Evolutionary conservation across 495 filamentous ascomycete species (phyloP).

Genomic region (Amphirosellinia nigrospora): DNA sequence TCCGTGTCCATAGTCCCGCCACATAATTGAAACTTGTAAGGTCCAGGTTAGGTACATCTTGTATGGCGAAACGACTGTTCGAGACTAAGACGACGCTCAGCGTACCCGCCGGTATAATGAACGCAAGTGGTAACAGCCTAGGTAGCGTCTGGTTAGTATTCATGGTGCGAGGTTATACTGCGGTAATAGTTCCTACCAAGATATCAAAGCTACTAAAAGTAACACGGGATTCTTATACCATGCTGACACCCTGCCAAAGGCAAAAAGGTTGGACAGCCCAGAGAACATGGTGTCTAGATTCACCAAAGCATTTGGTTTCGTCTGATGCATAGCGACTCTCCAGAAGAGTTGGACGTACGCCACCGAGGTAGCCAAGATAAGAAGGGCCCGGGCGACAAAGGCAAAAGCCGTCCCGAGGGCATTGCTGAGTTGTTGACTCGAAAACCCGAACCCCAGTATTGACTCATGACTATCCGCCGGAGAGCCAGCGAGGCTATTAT

Average conservation of each 20-base stretch:
- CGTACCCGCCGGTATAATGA: slow-evolving; percentile 4
- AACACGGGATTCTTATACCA: neutral
- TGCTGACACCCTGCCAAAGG: neutral
- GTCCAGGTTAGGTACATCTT: slow-evolving; percentile 6
- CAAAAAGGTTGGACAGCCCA: neutral
- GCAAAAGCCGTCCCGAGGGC: neutral
- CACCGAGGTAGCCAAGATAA: neutral
- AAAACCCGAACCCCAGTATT: neutral
- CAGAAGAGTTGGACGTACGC: slow-evolving; percentile 5
- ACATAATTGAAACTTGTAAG: slow-evolving; percentile 3
- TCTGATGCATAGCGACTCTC: neutral
- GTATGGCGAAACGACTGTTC: neutral
- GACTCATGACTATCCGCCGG: neutral
- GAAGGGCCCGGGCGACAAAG: neutral
- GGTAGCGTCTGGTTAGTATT: neutral
- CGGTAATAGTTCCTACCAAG: slow-evolving; percentile 7
- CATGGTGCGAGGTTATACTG: neutral
- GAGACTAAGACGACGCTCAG: neutral
- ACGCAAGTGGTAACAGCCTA: neutral
- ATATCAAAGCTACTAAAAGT: neutral
- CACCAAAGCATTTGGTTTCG: neutral
- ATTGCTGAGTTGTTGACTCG: neutral
- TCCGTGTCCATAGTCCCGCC: neutral
- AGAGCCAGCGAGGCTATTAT: neutral
- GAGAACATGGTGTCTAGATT: slow-evolving; percentile 2